Conservation (phyloP, 176 grass and related monocot genomes). For the Bothriochloa decipiens region DNA sequence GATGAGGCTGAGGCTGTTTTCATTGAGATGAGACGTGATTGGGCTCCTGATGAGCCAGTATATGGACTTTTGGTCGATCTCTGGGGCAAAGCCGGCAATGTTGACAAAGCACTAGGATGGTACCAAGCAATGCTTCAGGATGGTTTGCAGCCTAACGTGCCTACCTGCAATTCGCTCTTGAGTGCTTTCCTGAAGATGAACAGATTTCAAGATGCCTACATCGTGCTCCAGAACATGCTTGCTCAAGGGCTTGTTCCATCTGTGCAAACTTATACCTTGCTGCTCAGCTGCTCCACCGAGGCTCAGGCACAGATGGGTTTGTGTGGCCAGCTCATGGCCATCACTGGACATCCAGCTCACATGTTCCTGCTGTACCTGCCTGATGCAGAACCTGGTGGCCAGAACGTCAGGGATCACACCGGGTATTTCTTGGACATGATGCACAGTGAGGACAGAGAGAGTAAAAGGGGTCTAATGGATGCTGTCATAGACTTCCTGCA, state of each 20-base stretch:
- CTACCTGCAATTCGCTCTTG: constrained; percentile 86
- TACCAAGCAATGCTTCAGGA: constrained; percentile 86
- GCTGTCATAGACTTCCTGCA: constrained; percentile 92
- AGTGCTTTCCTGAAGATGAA: constrained; percentile 81
- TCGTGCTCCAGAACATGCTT: constrained; percentile 80
- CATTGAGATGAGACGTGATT: constrained; percentile 83
- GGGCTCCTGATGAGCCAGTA: constrained; percentile 90
- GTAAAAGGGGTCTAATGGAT: constrained; percentile 90
- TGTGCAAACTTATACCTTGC: constrained; percentile 90
- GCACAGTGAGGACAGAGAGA: constrained; percentile 94
- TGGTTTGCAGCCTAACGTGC: constrained; percentile 85
- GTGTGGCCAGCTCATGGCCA: constrained; percentile 85
- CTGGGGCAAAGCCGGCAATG: constrained; percentile 93
- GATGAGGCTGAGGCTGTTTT: constrained; percentile 85
- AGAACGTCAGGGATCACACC: constrained; percentile 72
- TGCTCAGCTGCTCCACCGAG: constrained; percentile 83
- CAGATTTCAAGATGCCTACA: constrained; percentile 74
- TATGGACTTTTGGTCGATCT: constrained; percentile 94
- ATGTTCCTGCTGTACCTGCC: constrained; percentile 83
- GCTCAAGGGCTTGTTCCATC: constrained; percentile 73
- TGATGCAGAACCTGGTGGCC: constrained; percentile 78
- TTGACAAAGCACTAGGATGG: constrained; percentile 80
- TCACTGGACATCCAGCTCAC: constrained; percentile 87
- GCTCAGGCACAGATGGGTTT: constrained; percentile 53
- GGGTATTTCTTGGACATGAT: constrained; percentile 83